Percentiles rank a stretch among this genome's conserved stretches.
phyloP scores from a whole-genome alignment of 495 filamentous ascomycete species.

The Ascobolus immersus region DNA sequence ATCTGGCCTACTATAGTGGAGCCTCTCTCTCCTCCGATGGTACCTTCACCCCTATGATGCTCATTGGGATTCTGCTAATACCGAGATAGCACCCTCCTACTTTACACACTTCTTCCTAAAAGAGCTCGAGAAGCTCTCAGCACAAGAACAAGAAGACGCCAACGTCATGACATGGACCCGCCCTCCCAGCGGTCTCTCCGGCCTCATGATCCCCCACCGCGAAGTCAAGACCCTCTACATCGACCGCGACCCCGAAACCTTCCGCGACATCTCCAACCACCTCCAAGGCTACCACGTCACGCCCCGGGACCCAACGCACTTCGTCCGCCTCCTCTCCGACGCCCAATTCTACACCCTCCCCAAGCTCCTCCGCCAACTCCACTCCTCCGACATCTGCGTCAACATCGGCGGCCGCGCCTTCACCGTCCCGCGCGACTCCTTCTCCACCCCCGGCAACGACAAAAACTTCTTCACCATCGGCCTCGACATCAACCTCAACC shows the following conservation, averaged over 20 bases:
- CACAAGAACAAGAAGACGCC: constrained; percentile 31
- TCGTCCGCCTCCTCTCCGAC: constrained; percentile 79
- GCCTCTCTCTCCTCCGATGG: constrained; percentile 88
- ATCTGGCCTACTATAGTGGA: constrained; percentile 23
- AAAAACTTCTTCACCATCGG: constrained; percentile 93
- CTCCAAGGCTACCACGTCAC: constrained; percentile 78
- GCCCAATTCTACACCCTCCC: constrained; percentile 90
- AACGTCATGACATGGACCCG: constrained; percentile 23
- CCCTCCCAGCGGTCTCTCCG: background rate
- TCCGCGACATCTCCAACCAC: constrained; percentile 70
- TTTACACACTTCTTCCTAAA: constrained; percentile 86
- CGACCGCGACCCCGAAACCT: constrained; percentile 77
- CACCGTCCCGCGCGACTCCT: constrained; percentile 70
- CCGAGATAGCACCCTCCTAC: constrained; percentile 72
- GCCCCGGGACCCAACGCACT: constrained; percentile 62
- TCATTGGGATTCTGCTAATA: constrained; percentile 20
- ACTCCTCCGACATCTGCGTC: constrained; percentile 76
- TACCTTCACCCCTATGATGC: constrained; percentile 16
- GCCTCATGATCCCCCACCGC: background rate
- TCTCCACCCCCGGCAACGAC: constrained; percentile 58
- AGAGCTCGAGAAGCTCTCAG: constrained; percentile 37
- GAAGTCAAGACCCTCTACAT: constrained; percentile 56
- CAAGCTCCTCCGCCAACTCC: constrained; percentile 76
- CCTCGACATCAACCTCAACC: constrained; percentile 69
- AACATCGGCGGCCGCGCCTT: constrained; percentile 67